These are phyloP conservation scores for Xylariomycetidae sp. DNA, from an alignment of 2,329 filamentous ascomycete genomes.

Conservation along the genomic window DNA sequence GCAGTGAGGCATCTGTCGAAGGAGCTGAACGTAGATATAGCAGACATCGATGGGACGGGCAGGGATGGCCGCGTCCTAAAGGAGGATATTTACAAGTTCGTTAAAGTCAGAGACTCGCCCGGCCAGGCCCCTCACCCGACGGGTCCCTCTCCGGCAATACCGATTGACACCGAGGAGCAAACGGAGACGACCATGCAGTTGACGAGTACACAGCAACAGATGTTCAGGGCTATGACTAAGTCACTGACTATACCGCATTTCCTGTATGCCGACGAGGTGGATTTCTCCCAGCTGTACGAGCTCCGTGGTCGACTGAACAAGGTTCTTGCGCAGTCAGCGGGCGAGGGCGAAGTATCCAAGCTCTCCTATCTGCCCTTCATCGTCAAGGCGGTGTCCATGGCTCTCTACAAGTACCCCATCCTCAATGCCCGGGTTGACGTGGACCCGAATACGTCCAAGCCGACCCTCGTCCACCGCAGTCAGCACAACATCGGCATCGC, in stretches of 20 bases:
- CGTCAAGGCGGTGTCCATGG: conserved; percentile 87
- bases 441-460: conserved; percentile 51
- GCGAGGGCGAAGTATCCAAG: conserved; percentile 44
- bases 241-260: conserved; percentile 92
- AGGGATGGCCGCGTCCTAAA: conserved; percentile 88
- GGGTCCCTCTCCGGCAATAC: conserved; percentile 25
- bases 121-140: conserved; percentile 20
- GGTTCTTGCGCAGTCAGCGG: conserved; percentile 41
- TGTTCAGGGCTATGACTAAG: conserved; percentile 97
- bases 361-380: conserved; percentile 91
- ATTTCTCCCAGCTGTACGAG: conserved; percentile 67
- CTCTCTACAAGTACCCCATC: conserved; percentile 73
- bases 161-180: conserved; percentile 41
- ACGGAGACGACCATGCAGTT: conserved; percentile 64
- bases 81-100: conserved; percentile 77
- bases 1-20: conserved; percentile 86
- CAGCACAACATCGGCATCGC: conserved; percentile 94
- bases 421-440: conserved; percentile 80
- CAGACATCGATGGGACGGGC: conserved; percentile 74
- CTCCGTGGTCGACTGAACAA: conserved; percentile 72
- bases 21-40: conserved; percentile 70
- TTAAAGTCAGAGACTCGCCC: conserved; percentile 39
- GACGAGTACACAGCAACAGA: conserved; percentile 76
- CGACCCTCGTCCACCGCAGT: conserved; percentile 68
- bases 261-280: conserved; percentile 84